Evolutionary conservation across 306 rosid species (phyloP).

Genomic region (Prunus mume): DNA sequence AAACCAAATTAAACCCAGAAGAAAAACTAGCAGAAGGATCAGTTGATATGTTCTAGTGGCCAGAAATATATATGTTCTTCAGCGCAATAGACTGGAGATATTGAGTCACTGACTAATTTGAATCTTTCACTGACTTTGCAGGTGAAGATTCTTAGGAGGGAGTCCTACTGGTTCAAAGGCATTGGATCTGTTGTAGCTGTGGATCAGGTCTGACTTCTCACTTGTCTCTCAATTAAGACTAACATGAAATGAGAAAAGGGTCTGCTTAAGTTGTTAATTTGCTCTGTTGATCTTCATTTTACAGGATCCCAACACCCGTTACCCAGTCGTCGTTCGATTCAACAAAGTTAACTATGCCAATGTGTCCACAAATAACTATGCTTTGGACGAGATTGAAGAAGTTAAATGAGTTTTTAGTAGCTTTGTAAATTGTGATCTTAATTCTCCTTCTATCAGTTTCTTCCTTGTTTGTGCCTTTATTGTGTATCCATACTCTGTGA

Average conservation of each 20-base stretch:
- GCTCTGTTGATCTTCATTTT: background rate
- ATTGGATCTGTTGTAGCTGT: constrained; percentile 78
- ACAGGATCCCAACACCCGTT: constrained; percentile 78
- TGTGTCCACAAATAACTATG: constrained; percentile 87
- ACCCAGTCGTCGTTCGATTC: constrained; percentile 88
- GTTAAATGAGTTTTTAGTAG: constrained; percentile 39
- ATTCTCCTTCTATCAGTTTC: constrained; percentile 35
- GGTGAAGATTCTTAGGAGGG: constrained; percentile 88
- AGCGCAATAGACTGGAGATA: background rate
- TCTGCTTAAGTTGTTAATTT: constrained; percentile 2
- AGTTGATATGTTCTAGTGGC: too few relatives aligned
- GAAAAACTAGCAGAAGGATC: too few relatives aligned
- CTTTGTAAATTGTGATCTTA: constrained; percentile 36
- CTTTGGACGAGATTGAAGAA: constrained; percentile 81
- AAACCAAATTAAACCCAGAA: too few relatives aligned
- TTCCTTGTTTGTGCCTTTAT: constrained; percentile 29
- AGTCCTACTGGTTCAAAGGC: constrained; percentile 83
- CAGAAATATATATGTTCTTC: too few relatives aligned
- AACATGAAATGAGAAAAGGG: background rate
- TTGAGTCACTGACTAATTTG: background rate
- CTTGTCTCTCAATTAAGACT: background rate
- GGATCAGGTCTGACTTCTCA: constrained; percentile 57
- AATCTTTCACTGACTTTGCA: constrained; percentile 14
- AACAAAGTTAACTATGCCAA: constrained; percentile 82
- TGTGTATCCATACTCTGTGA: constrained; percentile 50